Evolutionary conservation across 192 early-diverging fungal genomes (phyloP).

Genomic region (Linnemannia elongata): DNA sequence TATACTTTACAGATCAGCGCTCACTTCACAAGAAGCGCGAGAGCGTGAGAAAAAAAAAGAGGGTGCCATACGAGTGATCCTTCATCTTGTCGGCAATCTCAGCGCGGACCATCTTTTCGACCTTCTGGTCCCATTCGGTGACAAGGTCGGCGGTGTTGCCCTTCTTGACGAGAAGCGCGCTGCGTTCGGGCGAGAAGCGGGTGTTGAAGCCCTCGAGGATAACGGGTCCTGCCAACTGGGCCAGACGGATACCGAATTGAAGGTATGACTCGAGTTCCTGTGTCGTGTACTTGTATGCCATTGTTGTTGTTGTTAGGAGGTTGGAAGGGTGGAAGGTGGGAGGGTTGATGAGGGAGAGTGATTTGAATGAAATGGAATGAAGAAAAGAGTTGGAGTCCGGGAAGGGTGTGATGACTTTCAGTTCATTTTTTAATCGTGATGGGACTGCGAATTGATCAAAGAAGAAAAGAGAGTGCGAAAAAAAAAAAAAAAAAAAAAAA

Average conservation of each 20-base stretch:
- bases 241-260: constrained; percentile 64
- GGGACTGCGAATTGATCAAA: no score
- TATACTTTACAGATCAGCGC: not conserved
- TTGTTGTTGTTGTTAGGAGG: not conserved
- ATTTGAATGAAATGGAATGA: not conserved
- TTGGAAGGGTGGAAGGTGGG: not conserved
- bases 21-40: not conserved
- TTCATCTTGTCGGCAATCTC: constrained; percentile 73
- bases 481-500: not conserved
- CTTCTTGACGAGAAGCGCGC: constrained; percentile 65
- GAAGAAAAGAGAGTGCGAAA: no score
- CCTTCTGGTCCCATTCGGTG: constrained; percentile 87
- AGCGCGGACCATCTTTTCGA: constrained; percentile 72
- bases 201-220: constrained; percentile 69
- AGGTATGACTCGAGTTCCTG: constrained; percentile 56
- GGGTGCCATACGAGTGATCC: constrained; percentile 35
- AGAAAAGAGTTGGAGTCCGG: no score
- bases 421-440: no score
- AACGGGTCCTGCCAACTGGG: constrained; percentile 69
- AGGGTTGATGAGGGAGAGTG: not conserved
- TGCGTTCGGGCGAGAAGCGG: constrained; percentile 57
- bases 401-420: no score
- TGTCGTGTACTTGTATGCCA: constrained; percentile 40
- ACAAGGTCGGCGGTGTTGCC: constrained; percentile 83
- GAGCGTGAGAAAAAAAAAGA: not conserved